Base-by-base conservation (phyloP, 805 yeast genomes). In the Lipomyces sp. region DNA sequence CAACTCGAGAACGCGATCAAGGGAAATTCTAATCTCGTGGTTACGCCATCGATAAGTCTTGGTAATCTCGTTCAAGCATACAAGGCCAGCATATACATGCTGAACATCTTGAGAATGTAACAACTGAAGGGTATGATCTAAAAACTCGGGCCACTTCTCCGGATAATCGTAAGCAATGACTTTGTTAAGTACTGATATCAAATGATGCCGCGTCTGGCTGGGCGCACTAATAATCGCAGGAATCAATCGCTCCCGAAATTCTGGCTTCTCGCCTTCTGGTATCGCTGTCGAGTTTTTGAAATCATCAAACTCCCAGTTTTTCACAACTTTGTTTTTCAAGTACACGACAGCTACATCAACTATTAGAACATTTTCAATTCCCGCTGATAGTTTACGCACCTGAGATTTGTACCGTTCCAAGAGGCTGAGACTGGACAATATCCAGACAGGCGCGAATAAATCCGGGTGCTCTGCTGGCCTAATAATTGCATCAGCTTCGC, bases 391-490 rank as follows among this genome's bases (percentile, higher is more conserved):
- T 24, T 29, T 34, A 33, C 66, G 2, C n/a, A 68, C 71, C 71
- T 15, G 71, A 65, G n/a, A 68, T 42, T 50, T 68, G 70, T 6
- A 68, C 70, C 4, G 67, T 65, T 15, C 65, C 60, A 10, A 57
- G 45, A 2, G 70, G 68, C 18, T 70, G 70, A 15, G 65, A 84
- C 18, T 83, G 75, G 24, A 92, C 82, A 60, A 92, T 88, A 74
- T 90, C 94, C 57, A 94, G 79, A 76, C 97, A 90, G 1, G 94
- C 93, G 4, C 89, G 89, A 51, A 91, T 79, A 74, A 93, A 93
- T 4, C 96, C 97, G 0, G 90, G 86, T 2, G 82, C 76, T 35
- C 75, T 73, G 59, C 88, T 85, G 6, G 88, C 86, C 72, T 71
- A 56, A 18, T 33, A 24, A 42, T 15, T n/a, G 7, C 48, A 8